Evolutionary conservation across 2,329 filamentous ascomycete genomes (phyloP).

Genomic region (Exophiala lecanii-corni): DNA sequence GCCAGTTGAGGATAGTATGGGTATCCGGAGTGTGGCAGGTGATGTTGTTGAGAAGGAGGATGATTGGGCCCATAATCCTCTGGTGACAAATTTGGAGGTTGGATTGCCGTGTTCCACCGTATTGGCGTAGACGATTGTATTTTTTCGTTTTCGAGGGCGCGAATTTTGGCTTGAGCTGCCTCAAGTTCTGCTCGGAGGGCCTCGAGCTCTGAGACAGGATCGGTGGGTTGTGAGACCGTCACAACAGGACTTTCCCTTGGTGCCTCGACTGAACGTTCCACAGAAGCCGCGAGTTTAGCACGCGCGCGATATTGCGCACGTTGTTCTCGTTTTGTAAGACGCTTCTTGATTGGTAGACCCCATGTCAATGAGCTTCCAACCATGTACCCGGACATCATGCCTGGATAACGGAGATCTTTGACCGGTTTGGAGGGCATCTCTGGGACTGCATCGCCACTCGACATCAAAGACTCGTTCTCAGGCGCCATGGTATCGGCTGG

Average conservation of each 20-base stretch:
- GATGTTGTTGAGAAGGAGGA: background rate
- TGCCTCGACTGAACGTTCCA: background rate
- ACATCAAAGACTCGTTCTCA: too few species aligned
- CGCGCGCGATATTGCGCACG: too few species aligned
- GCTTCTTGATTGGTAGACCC: constrained; percentile 2
- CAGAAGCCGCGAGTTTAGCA: background rate
- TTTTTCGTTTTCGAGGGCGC: constrained; percentile 20
- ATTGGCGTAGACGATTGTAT: constrained; percentile 5
- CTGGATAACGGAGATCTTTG: constrained; percentile 3
- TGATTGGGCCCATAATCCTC: background rate
- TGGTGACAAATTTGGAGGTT: constrained; percentile 2
- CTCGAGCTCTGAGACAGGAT: constrained; percentile 14
- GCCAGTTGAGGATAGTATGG: background rate
- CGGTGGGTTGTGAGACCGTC: too few species aligned
- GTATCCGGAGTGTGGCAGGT: background rate
- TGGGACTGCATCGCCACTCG: too few species aligned
- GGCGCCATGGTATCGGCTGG: too few species aligned
- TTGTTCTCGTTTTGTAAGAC: background rate
- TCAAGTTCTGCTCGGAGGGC: constrained; percentile 14
- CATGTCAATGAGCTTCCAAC: constrained; percentile 10
- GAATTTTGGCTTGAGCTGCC: constrained; percentile 19
- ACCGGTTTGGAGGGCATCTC: too few species aligned
- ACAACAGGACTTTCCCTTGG: background rate
- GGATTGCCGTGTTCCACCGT: constrained; percentile 4
- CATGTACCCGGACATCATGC: constrained; percentile 17